Evolutionary conservation across 495 filamentous ascomycete genomes (phyloP).

Genomic region (Annulohypoxylon bovei): DNA sequence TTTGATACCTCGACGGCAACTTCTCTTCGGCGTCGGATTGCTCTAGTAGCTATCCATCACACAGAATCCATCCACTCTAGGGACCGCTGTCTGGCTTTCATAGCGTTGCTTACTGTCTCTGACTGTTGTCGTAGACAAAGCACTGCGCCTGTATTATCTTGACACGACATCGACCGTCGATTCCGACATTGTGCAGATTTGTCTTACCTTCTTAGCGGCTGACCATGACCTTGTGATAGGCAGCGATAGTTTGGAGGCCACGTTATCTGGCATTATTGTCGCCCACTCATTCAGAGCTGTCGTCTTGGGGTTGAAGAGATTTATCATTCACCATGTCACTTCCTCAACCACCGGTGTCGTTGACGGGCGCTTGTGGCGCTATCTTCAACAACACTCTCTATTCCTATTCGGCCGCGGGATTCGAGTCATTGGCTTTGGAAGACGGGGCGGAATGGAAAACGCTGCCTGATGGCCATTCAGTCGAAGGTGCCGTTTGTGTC

Average conservation of each 20-base stretch:
- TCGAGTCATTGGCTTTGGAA: constrained; percentile 76
- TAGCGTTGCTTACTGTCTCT: constrained; percentile 21
- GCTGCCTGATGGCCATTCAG: constrained; percentile 70
- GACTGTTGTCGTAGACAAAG: constrained; percentile 21
- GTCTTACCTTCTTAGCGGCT: constrained; percentile 11
- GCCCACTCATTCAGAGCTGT: constrained; percentile 13
- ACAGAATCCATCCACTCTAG: background rate
- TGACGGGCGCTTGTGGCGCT: constrained; percentile 83
- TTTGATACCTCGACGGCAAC: constrained; percentile 4
- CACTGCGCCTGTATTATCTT: constrained; percentile 31
- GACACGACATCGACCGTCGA: constrained; percentile 15
- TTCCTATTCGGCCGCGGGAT: constrained; percentile 77
- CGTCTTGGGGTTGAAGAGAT: constrained; percentile 23
- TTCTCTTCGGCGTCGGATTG: constrained; percentile 21
- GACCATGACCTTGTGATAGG: constrained; percentile 38
- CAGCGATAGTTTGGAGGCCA: constrained; percentile 25
- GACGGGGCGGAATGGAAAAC: constrained; percentile 75
- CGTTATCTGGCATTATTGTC: constrained; percentile 25
- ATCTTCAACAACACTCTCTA: constrained; percentile 88
- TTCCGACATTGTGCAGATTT: constrained; percentile 8
- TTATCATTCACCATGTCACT: constrained; percentile 62
- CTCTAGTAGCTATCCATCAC: constrained; percentile 5
- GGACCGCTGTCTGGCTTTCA: constrained; percentile 20
- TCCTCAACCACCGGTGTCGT: constrained; percentile 69
- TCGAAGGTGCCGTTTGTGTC: constrained; percentile 82